Evolutionary conservation across 2,329 filamentous ascomycete species (phyloP).

Genomic region (Diaporthe longicolla): DNA sequence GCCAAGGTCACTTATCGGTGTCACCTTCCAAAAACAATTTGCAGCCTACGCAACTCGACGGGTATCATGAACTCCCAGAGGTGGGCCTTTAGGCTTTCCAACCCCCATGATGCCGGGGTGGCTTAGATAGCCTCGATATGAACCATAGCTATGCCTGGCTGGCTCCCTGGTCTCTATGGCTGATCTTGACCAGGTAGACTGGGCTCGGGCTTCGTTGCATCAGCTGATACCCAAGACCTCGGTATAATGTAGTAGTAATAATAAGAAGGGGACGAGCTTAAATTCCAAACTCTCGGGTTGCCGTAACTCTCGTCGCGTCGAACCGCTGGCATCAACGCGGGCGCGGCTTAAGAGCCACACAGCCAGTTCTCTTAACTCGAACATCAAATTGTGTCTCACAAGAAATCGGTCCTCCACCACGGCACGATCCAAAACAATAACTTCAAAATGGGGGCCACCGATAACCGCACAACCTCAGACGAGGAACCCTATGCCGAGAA

Average conservation of each 20-base stretch:
- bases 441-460: neutral
- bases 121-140: neutral
- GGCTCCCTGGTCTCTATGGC: neutral
- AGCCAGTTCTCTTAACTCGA: no score
- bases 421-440: no score
- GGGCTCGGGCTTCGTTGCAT: neutral
- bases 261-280: neutral
- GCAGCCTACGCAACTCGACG: neutral
- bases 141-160: no score
- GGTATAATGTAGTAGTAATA: no score
- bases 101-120: neutral
- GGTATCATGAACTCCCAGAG: no score
- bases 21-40: neutral
- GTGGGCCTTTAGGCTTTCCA: no score
- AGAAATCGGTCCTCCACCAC: neutral
- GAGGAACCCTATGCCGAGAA: neutral
- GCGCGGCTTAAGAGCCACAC: no score
- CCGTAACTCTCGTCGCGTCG: neutral
- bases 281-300: neutral
- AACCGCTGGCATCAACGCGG: no score
- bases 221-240: neutral
- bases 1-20: constrained; percentile 14
- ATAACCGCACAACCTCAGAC: neutral
- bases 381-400: neutral
- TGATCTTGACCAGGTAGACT: neutral